Base-by-base conservation (phyloP, 2,329 filamentous ascomycete genomes). In the Xylaria arbuscula region DNA sequence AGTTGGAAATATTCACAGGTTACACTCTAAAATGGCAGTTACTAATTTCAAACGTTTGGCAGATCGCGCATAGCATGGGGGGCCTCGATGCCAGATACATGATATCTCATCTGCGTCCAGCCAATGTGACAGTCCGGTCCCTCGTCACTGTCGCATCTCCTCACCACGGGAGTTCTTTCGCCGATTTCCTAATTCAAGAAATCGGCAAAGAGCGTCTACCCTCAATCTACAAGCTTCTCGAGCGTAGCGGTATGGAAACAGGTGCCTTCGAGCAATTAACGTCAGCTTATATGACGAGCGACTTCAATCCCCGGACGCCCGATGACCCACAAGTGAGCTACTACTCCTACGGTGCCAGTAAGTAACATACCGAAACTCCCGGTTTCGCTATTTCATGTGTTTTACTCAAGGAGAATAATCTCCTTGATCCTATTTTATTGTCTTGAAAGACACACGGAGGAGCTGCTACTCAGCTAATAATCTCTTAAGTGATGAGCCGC, bases 11-110 rank as follows among this genome's bases (percentile, higher is more conserved):
- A 51, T 32, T 51, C 48, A 51, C 24, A 28, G 13, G 17, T 28
- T 32, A 28, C 48, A 15, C 1, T 15, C 48, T n/a, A 28, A 6
- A 51, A 4, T 53, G 51, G 28, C 17, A 17, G n/a, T 34, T 10
- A 36, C 32, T 54, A 15, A 54, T 17, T 32, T 11, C 40, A 28
- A 36, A 54, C 3, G 11, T 15, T 34, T 32, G 51, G 28, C 5
- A 54, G 67, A 84, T 94, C 22, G 88, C 88, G 48, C 92, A 94
- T 80, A 87, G 84, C 72, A 90, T 90, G 88, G 88, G 89, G 56
- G 89, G 89, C 1, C 82, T 91, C 3, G 89, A 91, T 76, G 86
- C 88, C 10, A 83, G 89, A 54, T 89, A 89, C 77, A 89, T 91
- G 88, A 87, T 90, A 62, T 87, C 88, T 24, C 82, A 83, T 59